phyloP scores from a whole-genome alignment of 768 basidiomycete species.

The Calocera viscosa region DNA sequence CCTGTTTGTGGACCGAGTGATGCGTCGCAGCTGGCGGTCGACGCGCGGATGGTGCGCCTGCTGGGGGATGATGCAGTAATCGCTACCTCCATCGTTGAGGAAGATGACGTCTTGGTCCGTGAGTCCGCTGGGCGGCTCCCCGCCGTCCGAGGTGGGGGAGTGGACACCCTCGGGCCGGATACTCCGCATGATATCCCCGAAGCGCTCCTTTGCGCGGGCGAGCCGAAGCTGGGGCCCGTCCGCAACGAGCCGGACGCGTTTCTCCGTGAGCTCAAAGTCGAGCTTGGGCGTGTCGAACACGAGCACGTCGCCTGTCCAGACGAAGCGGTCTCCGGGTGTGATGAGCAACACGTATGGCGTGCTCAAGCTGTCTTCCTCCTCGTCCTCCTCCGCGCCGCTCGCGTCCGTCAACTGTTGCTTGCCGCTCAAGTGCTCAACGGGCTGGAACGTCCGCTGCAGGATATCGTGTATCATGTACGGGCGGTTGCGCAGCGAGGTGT shows the following conservation, averaged over 20 bases:
- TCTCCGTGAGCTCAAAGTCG: slow-evolving; percentile 73
- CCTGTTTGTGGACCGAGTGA: slow-evolving; percentile 75
- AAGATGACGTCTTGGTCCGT: slow-evolving; percentile 17
- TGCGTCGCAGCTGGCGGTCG: slow-evolving; percentile 80
- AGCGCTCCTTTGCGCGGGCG: slow-evolving; percentile 60
- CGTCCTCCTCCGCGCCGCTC: slow-evolving; percentile 18
- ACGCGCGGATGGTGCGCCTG: slow-evolving; percentile 86
- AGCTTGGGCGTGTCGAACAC: slow-evolving; percentile 60
- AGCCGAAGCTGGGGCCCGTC: slow-evolving; percentile 76
- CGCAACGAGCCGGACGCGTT: slow-evolving; percentile 81
- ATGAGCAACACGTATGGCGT: slow-evolving; percentile 66
- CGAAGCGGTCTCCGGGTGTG: slow-evolving; percentile 72
- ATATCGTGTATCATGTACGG: slow-evolving; percentile 68
- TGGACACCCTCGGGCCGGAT: background rate
- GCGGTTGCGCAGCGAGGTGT: slow-evolving; percentile 58
- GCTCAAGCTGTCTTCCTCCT: slow-evolving; percentile 18
- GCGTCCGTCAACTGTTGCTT: background rate
- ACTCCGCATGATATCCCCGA: slow-evolving; percentile 44
- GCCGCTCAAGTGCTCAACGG: slow-evolving; percentile 4
- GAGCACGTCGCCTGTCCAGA: slow-evolving; percentile 85
- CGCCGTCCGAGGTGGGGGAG: slow-evolving; percentile 3
- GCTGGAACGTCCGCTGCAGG: slow-evolving; percentile 70
- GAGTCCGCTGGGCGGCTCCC: background rate
- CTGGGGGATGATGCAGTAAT: slow-evolving; percentile 51
- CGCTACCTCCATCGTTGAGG: background rate